Evolutionary conservation across 805 yeast genomes (phyloP).

Genomic region (Lachancea meyersii): DNA sequence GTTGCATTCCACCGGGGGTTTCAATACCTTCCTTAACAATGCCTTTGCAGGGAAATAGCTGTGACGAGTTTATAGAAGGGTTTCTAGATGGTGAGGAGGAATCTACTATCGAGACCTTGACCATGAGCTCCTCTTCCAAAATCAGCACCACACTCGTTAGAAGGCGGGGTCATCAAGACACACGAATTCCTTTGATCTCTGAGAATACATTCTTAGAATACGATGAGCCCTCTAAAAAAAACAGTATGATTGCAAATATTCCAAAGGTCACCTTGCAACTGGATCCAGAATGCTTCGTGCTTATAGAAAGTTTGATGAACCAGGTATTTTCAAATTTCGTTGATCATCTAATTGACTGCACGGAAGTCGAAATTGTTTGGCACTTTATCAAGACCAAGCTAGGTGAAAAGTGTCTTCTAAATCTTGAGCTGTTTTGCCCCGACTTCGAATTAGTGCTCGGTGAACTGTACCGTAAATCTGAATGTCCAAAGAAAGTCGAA

Average conservation of each 20-base stretch:
- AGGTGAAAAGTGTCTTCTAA: background rate
- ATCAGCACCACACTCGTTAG: background rate
- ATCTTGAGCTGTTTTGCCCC: background rate
- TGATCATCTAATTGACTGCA: constrained; percentile 50
- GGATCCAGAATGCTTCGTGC: background rate
- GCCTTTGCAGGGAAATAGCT: constrained; percentile 49
- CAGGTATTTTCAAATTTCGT: constrained; percentile 36
- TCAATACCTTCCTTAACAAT: constrained; percentile 57
- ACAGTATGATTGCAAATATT: constrained; percentile 49
- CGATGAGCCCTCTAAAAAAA: constrained; percentile 23
- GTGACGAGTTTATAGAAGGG: constrained; percentile 36
- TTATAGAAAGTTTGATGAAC: constrained; percentile 27
- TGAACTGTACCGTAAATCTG: background rate
- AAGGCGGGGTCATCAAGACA: background rate
- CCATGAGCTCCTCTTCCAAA: background rate
- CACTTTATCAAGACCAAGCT: constrained; percentile 30
- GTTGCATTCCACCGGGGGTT: constrained; percentile 52
- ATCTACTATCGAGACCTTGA: background rate
- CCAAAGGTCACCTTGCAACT: constrained; percentile 24
- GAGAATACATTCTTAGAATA: no score
- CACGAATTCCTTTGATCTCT: no score
- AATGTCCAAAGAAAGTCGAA: background rate
- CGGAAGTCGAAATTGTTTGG: constrained; percentile 55
- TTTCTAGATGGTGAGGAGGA: constrained; percentile 1
- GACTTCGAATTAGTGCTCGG: constrained; percentile 1